phyloP scores from a whole-genome alignment of 768 basidiomycete species.

The Hydnum rufescens region DNA sequence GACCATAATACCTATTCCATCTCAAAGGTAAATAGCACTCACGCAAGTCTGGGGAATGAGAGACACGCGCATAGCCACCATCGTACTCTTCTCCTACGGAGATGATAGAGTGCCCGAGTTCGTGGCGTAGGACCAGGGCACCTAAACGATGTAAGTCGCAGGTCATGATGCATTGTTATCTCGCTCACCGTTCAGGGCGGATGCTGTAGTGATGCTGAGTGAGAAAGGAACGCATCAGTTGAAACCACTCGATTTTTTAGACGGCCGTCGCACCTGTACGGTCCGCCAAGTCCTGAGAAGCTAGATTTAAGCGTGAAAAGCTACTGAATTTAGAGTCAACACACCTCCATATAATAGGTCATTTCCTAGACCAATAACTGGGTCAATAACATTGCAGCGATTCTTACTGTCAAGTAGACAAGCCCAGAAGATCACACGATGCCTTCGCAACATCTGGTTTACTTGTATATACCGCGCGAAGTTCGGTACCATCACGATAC shows the following conservation, averaged over 20 bases:
- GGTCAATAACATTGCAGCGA: neutral
- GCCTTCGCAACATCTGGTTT: slow-evolving; percentile 44
- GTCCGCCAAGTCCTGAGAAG: slow-evolving; percentile 60
- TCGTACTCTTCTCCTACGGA: slow-evolving; percentile 71
- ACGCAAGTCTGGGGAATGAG: neutral
- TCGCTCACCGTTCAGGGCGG: slow-evolving; percentile 35
- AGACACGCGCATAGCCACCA: slow-evolving; percentile 42
- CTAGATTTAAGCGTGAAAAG: slow-evolving; percentile 1
- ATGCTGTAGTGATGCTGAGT: slow-evolving; percentile 58
- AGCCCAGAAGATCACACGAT: slow-evolving; percentile 43
- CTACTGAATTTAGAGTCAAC: slow-evolving; percentile 10
- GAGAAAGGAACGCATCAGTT: too few relatives aligned
- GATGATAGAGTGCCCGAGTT: slow-evolving; percentile 65
- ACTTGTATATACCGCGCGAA: slow-evolving; percentile 51
- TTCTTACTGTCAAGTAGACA: neutral
- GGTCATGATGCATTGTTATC: neutral
- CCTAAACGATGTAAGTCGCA: neutral
- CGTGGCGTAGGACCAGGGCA: slow-evolving; percentile 50
- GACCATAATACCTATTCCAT: slow-evolving; percentile 31
- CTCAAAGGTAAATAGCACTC: neutral
- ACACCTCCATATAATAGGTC: slow-evolving; percentile 61
- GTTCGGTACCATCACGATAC: slow-evolving; percentile 59
- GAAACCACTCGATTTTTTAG: too few relatives aligned
- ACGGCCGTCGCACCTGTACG: slow-evolving; percentile 56
- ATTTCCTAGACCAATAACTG: slow-evolving; percentile 30